Percentiles rank a stretch among this genome's conserved stretches.
Conservation (phyloP, 1,284 basidiomycete species). For the Acaromyces ingoldii region DNA sequence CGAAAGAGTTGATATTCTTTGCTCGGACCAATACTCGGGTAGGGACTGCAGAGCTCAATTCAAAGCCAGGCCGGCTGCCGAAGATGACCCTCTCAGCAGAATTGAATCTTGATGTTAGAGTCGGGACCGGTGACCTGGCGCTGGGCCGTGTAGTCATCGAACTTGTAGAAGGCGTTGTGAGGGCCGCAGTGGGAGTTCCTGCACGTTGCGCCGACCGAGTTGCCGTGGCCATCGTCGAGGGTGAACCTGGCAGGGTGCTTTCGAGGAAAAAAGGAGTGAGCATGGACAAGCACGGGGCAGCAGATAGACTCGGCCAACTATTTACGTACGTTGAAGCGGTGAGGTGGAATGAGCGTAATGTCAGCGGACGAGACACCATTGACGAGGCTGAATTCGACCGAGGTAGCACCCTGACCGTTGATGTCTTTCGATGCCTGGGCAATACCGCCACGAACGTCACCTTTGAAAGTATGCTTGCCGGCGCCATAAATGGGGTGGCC, state of each 20-base stretch:
- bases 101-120: conserved; percentile 5
- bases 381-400: conserved; percentile 12
- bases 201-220: conserved; percentile 13
- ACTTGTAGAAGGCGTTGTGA: conserved; percentile 13
- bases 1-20: too few relatives aligned
- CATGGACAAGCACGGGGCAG: background rate
- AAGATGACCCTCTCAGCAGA: background rate
- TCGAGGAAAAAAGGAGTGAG: background rate
- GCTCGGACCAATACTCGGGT: too few relatives aligned
- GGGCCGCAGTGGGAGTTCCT: conserved; percentile 11
- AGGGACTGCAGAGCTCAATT: too few relatives aligned
- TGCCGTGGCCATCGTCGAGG: background rate
- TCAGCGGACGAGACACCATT: conserved; percentile 8
- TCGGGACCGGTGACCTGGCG: conserved; percentile 8
- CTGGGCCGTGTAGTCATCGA: conserved; percentile 11
- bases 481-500: conserved; percentile 4
- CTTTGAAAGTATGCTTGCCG: conserved; percentile 4
- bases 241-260: conserved; percentile 2
- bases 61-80: too few relatives aligned
- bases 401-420: conserved; percentile 6
- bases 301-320: too few relatives aligned
- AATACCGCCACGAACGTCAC: conserved; percentile 8
- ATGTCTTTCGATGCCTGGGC: conserved; percentile 7
- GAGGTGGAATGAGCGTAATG: conserved; percentile 10
- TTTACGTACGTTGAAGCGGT: conserved; percentile 5